phyloP scores from a whole-genome alignment of 2,329 filamentous ascomycete species.

The Trichoderma sp. region DNA sequence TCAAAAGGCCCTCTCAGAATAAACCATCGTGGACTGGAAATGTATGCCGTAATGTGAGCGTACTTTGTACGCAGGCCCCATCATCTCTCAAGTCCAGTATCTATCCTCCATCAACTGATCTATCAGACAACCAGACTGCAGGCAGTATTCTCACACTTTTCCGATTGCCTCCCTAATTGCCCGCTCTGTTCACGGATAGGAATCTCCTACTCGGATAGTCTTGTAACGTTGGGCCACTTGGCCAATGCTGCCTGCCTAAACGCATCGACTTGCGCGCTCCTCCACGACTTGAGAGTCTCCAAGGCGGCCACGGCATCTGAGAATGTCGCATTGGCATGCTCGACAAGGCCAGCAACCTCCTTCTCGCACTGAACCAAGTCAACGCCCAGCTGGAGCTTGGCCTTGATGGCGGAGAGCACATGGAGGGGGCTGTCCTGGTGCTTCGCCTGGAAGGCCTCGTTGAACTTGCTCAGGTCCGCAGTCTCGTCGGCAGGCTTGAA shows the following conservation, averaged over 20 bases:
- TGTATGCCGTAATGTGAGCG: slow-evolving; percentile 5
- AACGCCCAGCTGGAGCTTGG: slow-evolving; percentile 60
- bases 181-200: background rate
- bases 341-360: slow-evolving; percentile 62
- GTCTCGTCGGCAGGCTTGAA: slow-evolving; percentile 64
- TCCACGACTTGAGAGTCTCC: slow-evolving; percentile 51
- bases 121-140: slow-evolving; percentile 2
- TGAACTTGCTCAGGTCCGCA: slow-evolving; percentile 63
- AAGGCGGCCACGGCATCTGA: slow-evolving; percentile 57
- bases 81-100: background rate
- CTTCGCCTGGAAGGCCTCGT: slow-evolving; percentile 64
- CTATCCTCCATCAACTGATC: background rate
- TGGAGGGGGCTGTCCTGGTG: slow-evolving; percentile 65
- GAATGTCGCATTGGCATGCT: slow-evolving; percentile 53
- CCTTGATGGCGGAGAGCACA: slow-evolving; percentile 64
- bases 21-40: background rate
- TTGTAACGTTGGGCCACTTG: slow-evolving; percentile 56
- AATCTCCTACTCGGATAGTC: slow-evolving; percentile 40
- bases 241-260: slow-evolving; percentile 53
- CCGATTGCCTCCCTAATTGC: background rate
- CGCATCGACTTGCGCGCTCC: slow-evolving; percentile 50
- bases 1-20: background rate
- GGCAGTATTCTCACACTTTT: background rate
- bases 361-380: slow-evolving; percentile 61
- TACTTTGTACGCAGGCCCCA: background rate